A percentile compares a stretch with the other conserved stretches of the same genome.
Conservation (phyloP, 345 rosid genomes). For the Trapa incisa region DNA sequence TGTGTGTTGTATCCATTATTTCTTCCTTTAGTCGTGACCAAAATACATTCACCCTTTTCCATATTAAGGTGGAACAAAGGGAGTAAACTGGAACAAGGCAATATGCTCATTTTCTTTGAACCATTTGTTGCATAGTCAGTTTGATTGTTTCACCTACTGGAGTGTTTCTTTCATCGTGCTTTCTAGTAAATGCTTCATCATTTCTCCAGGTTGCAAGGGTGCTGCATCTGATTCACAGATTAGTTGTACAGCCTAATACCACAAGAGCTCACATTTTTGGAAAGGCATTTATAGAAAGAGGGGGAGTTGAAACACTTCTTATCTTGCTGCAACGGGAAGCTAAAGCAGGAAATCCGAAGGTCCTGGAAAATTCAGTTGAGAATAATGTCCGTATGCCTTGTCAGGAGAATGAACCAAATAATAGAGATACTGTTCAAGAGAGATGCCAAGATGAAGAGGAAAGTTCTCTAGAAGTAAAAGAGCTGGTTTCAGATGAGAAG, state of each 20-base stretch:
- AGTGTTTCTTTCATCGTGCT: neutral
- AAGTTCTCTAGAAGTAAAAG: slow-evolving; percentile 24
- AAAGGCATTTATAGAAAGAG: slow-evolving; percentile 64
- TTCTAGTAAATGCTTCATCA: neutral
- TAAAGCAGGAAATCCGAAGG: slow-evolving; percentile 53
- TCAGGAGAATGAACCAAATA: slow-evolving; percentile 30
- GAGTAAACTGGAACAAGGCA: neutral
- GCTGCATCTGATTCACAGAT: slow-evolving; percentile 74
- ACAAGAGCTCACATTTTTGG: slow-evolving; percentile 68
- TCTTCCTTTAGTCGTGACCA: no score
- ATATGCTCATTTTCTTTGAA: neutral
- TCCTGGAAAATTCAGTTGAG: slow-evolving; percentile 25
- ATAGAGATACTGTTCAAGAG: slow-evolving; percentile 16
- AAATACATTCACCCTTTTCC: no score
- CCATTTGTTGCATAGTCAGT: neutral
- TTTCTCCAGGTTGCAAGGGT: slow-evolving; percentile 72
- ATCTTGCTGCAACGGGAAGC: slow-evolving; percentile 93
- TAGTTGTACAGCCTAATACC: slow-evolving; percentile 89
- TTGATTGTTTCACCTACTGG: neutral
- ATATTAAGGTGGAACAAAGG: neutral
- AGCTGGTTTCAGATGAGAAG: slow-evolving; percentile 25
- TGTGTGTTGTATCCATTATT: no score
- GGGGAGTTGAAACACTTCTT: slow-evolving; percentile 95
- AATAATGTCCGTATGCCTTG: slow-evolving; percentile 23
- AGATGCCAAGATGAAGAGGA: slow-evolving; percentile 30